Evolutionary conservation across 2,329 filamentous ascomycete genomes (phyloP), one percentile per base, ranked within the genome.

Genomic region (Pseudogymnoascus sp.): DNA sequence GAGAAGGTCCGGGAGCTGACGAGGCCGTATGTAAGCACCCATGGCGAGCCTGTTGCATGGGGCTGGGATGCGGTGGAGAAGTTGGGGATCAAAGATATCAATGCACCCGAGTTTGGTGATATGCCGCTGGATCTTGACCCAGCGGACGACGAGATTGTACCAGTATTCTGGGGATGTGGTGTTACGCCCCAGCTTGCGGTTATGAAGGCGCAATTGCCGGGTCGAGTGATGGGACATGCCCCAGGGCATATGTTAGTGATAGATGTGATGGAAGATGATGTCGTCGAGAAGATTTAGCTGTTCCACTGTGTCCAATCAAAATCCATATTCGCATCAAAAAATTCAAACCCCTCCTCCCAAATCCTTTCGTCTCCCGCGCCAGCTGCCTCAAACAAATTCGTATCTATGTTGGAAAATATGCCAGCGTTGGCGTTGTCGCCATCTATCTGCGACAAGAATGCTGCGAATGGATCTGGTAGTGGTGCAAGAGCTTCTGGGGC

Each of bases 151-250:
- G 75, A 79, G 1, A 75, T 79, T 25, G 75, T 86, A 31, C 83
- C 82, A 0, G 79, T 85, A 3, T 85, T 85, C 66, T 83, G 85
- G 84, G 86, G 83, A 0, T 88, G 85, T 69, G 85, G 85, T 35
- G 85, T 88, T 9, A 88, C 86, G 38, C 85, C 86, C 1, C 85
- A 88, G 69, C 81, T 86, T 69, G 85, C 84, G 12, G 82, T 88
- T 1, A 81, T 86, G 78, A 77, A 75, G 63, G 82, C 83, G 4
- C 74, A 71, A 6, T 68, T 86, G 52, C 68, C 81, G 55, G 86
- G 86, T 0, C 75, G 77, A 1, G 77, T 87, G 1, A 84, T 89
- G 76, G 81, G 79, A 0, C 86, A 88, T 74, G 79, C 80, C 16
- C 85, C 84, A 0, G 84, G 84, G 0, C 78, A 86, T 70, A 88